Percentiles rank a stretch among this genome's conserved stretches.
Conservation (phyloP, 139 green algal genomes). For the Chlorella sp. region DNA sequence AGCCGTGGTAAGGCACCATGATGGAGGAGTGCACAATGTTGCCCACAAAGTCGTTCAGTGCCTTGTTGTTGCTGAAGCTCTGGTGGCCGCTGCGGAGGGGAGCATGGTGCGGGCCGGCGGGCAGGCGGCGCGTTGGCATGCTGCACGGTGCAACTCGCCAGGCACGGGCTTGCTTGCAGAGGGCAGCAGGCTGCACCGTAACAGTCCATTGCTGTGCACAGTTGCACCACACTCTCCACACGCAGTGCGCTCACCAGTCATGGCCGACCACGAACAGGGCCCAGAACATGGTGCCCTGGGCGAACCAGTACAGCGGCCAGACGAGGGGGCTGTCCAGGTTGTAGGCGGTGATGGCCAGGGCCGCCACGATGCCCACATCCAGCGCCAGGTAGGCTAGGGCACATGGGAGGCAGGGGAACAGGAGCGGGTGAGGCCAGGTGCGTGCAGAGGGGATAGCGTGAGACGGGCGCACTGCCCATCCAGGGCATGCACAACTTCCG, state of each 20-base stretch:
- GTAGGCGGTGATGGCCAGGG: slow-evolving; percentile 75
- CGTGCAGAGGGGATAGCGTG: too few species aligned
- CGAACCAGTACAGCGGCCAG: slow-evolving; percentile 96
- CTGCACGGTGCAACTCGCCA: too few species aligned
- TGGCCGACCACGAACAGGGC: slow-evolving; percentile 96
- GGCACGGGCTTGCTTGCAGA: too few species aligned
- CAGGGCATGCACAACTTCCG: too few species aligned
- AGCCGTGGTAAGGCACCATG: slow-evolving; percentile 96
- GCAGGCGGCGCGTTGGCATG: too few species aligned
- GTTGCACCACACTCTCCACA: too few species aligned
- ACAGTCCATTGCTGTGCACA: too few species aligned
- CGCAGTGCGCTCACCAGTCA: slow-evolving; percentile 85
- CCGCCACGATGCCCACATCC: slow-evolving; percentile 88
- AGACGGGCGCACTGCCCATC: too few species aligned
- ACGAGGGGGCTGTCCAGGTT: slow-evolving; percentile 70
- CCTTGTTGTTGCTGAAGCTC: slow-evolving; percentile 91
- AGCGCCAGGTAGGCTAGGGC: slow-evolving; percentile 66
- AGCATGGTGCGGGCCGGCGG: too few species aligned
- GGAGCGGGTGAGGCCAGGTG: too few species aligned
- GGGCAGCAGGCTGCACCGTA: too few species aligned
- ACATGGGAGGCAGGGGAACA: neutral
- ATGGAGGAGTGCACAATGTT: slow-evolving; percentile 93
- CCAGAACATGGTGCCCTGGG: slow-evolving; percentile 97
- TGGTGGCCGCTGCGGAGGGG: slow-evolving; percentile 82
- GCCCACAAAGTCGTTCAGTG: slow-evolving; percentile 92